Percentiles rank a stretch among this genome's conserved stretches.
Evolutionary conservation across 164 flowering plant species (phyloP).

Genomic region (Aristolochia fimbriata): DNA sequence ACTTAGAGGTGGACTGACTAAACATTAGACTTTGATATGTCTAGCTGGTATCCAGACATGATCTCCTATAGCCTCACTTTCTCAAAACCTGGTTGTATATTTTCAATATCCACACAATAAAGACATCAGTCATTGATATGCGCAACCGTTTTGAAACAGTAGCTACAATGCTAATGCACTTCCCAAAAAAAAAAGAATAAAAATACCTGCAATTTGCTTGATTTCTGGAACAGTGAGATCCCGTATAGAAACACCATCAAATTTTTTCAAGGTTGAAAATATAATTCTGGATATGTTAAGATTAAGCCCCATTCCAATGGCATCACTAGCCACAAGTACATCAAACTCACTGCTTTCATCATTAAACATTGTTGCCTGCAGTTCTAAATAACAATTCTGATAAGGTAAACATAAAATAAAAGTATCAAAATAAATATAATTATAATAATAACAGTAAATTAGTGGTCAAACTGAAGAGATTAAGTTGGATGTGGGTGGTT

Average conservation of each 20-base stretch:
- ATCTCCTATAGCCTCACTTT: too few species aligned
- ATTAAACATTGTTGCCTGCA: conserved; percentile 96
- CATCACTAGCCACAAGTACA: conserved; percentile 98
- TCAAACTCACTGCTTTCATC: conserved; percentile 83
- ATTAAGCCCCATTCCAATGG: conserved; percentile 99
- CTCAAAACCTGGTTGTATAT: too few species aligned
- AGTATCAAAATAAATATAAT: too few species aligned
- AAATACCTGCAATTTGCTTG: conserved; percentile 91
- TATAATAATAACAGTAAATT: too few species aligned
- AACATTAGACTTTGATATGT: too few species aligned
- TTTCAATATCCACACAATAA: too few species aligned
- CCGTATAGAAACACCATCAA: conserved; percentile 63
- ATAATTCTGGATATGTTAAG: conserved; percentile 86
- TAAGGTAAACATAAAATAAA: not conserved
- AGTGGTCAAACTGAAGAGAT: not conserved
- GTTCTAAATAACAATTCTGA: conserved; percentile 33
- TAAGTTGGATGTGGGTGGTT: too few species aligned
- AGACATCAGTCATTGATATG: too few species aligned
- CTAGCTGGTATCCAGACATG: too few species aligned
- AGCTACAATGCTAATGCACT: not conserved
- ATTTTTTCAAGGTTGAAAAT: conserved; percentile 72
- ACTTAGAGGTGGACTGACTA: too few species aligned
- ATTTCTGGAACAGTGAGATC: conserved; percentile 77
- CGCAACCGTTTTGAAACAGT: too few species aligned
- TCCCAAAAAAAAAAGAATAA: not conserved